phyloP scores from a whole-genome alignment of 1,284 basidiomycete species.

The Omphalotus olearius region DNA sequence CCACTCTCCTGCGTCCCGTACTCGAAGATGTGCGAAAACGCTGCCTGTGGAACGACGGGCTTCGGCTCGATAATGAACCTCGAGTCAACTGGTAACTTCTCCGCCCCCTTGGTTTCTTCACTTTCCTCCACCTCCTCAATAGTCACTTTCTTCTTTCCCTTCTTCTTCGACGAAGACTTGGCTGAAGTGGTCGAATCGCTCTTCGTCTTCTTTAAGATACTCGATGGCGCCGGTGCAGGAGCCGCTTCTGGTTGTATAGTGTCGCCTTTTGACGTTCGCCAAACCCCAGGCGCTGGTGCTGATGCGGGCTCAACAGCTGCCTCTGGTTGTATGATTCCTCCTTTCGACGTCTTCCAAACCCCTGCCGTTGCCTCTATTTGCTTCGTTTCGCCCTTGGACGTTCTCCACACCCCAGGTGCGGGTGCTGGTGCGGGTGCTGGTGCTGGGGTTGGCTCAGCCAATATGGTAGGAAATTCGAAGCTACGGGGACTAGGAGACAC shows the following conservation, averaged over 20 bases:
- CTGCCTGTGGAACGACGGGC: conserved; percentile 32
- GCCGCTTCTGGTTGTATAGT: neutral
- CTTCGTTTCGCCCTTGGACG: conserved; percentile 12
- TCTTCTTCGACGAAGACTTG: conserved; percentile 22
- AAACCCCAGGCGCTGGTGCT: neutral
- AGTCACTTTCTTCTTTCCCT: conserved; percentile 30
- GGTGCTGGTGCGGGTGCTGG: neutral
- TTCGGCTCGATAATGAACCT: conserved; percentile 34
- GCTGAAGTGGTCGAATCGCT: conserved; percentile 1
- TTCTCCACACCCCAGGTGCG: conserved; percentile 9
- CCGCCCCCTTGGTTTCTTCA: conserved; percentile 25
- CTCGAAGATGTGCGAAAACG: conserved; percentile 19
- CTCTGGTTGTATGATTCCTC: conserved; percentile 11
- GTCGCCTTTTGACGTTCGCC: conserved; percentile 12
- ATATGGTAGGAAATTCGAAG: conserved; percentile 12
- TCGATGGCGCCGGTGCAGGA: neutral
- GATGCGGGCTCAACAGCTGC: neutral
- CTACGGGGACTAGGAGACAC: conserved; percentile 19
- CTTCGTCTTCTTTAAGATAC: neutral
- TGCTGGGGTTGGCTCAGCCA: neutral
- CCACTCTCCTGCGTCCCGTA: too few relatives aligned
- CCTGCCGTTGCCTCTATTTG: conserved; percentile 6
- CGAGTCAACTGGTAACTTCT: conserved; percentile 32
- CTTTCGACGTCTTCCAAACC: conserved; percentile 11
- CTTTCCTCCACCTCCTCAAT: conserved; percentile 47